Conservation (phyloP, 768 basidiomycete species). For the Trichaptum fuscoviolaceum region DNA sequence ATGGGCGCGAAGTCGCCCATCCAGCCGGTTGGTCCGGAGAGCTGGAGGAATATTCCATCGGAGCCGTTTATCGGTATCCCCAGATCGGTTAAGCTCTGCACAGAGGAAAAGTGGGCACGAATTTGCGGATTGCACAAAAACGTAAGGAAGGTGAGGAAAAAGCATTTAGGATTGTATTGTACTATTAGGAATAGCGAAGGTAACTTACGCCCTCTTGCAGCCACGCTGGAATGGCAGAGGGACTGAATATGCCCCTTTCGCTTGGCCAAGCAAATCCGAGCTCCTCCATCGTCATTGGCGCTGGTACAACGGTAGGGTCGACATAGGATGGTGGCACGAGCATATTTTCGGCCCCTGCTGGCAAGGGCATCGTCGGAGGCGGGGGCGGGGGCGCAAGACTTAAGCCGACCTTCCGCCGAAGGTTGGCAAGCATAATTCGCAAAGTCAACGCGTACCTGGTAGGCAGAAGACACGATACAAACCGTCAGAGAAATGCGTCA, state of each 20-base stretch:
- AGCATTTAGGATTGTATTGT: not conserved
- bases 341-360: slow-evolving; percentile 52
- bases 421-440: slow-evolving; percentile 89
- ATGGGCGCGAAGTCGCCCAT: slow-evolving; percentile 66
- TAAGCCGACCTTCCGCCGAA: slow-evolving; percentile 82
- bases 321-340: slow-evolving; percentile 50
- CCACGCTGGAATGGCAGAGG: slow-evolving; percentile 84
- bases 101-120: slow-evolving; percentile 8
- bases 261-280: slow-evolving; percentile 71
- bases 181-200: not conserved
- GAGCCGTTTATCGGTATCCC: slow-evolving; percentile 89
- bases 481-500: slow-evolving; percentile 1
- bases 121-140: not conserved
- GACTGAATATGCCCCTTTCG: slow-evolving; percentile 56
- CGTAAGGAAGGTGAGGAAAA: slow-evolving; percentile 3
- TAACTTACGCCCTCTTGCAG: slow-evolving; percentile 78
- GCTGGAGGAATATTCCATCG: slow-evolving; percentile 83
- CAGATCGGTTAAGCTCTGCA: slow-evolving; percentile 80
- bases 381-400: slow-evolving; percentile 20
- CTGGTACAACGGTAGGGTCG: slow-evolving; percentile 46
- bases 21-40: slow-evolving; percentile 70
- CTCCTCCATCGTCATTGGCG: slow-evolving; percentile 81
- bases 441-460: slow-evolving; percentile 81
- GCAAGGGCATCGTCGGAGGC: slow-evolving; percentile 44
- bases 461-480: not conserved